phyloP scores from a whole-genome alignment of 352 stramenopile genomes.

The Phytopythium mirpurense region DNA sequence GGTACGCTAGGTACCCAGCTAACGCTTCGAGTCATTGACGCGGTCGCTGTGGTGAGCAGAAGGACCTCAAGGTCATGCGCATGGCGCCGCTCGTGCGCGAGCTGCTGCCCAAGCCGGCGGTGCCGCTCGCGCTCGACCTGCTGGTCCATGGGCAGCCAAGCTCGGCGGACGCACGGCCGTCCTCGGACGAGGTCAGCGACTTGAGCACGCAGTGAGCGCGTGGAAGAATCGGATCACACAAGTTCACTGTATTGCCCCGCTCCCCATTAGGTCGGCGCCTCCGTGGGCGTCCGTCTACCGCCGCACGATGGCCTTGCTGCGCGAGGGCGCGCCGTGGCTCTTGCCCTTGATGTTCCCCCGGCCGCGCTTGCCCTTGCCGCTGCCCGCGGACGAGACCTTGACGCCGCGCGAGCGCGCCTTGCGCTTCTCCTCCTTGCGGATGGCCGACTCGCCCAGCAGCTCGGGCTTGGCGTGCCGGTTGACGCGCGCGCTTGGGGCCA shows the following conservation, averaged over 20 bases:
- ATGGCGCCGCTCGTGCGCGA: conserved; percentile 34
- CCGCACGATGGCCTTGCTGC: conserved; percentile 81
- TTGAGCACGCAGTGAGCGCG: conserved; percentile 1
- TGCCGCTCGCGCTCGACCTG: conserved; percentile 28
- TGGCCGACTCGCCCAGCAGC: conserved; percentile 68
- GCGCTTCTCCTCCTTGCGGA: conserved; percentile 82
- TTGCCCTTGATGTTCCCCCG: conserved; percentile 78
- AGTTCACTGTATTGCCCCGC: too few relatives aligned
- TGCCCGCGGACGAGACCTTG: conserved; percentile 46
- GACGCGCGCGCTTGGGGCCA: conserved; percentile 34
- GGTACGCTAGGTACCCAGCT: too few relatives aligned
- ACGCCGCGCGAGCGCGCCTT: conserved; percentile 77
- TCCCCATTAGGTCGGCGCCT: too few relatives aligned
- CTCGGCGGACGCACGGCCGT: not conserved
- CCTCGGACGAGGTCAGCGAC: not conserved
- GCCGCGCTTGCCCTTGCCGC: conserved; percentile 46
- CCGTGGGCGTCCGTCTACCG: conserved; percentile 23
- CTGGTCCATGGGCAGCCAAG: conserved; percentile 11
- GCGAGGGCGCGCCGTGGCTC: conserved; percentile 70
- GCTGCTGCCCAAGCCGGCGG: conserved; percentile 40
- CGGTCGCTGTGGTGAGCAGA: conserved; percentile 9
- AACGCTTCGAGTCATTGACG: too few relatives aligned
- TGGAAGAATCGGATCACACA: too few relatives aligned
- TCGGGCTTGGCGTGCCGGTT: conserved; percentile 83
- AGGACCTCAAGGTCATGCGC: conserved; percentile 39